These are phyloP conservation scores for Xylaria sp. DNA, from an alignment of 2,329 filamentous ascomycete genomes.

Conservation along the genomic window DNA sequence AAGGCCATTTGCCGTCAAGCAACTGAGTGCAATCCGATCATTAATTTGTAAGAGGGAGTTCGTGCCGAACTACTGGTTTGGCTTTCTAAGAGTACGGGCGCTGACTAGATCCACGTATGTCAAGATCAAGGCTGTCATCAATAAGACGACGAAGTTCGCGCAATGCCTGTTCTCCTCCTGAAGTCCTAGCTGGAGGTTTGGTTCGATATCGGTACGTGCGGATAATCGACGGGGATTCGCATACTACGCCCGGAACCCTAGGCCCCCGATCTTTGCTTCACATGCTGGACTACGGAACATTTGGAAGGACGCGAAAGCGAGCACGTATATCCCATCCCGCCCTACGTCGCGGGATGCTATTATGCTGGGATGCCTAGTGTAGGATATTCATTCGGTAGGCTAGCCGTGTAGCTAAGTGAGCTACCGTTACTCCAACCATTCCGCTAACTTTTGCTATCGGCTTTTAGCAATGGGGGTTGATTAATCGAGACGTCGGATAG, in stretches of 20 bases:
- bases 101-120: background rate
- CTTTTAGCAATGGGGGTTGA: no score
- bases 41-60: background rate
- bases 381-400: background rate
- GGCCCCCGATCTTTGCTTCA: conserved; percentile 4
- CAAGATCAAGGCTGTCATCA: background rate
- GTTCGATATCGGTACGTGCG: background rate
- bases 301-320: conserved; percentile 8
- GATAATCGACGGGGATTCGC: background rate
- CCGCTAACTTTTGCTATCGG: background rate
- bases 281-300: background rate
- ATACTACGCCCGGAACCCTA: conserved; percentile 1
- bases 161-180: background rate
- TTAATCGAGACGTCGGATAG: no score
- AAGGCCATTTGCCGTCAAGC: background rate
- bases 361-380: no score
- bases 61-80: background rate
- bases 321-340: background rate
- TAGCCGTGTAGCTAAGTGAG: background rate
- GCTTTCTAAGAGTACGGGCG: no score
- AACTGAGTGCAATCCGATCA: background rate
- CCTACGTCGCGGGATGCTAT: background rate
- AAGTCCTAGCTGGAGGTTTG: background rate
- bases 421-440: no score
- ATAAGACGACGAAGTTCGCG: background rate